Base-by-base conservation (phyloP, 2,329 filamentous ascomycete genomes). In the Beauveria rudraprayagi region DNA sequence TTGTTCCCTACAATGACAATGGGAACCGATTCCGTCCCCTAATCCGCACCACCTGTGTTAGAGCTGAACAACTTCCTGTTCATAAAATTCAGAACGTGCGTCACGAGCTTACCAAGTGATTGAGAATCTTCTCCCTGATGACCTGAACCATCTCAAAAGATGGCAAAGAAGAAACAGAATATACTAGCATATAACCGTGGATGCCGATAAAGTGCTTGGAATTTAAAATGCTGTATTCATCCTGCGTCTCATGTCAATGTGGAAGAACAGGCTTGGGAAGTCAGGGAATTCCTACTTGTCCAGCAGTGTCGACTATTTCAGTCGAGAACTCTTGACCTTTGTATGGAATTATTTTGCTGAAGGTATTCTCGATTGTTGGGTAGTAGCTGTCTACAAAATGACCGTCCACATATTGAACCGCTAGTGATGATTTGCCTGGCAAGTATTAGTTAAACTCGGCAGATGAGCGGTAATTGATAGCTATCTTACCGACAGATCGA, bases 341-440 rank as follows among this genome's bases (percentile, higher is more conserved):
- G 75, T 90, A 89, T 69, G 91, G 89, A 74, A 99, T 96, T 67
- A 92, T 88, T 75, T 96, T 96, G 80, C 89, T 95, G 74, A 99
- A 99, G 2, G 93, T 97, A 75, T 97, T 99, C 76, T 99, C 94
- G 70, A 99, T 97, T 46, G 94, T 99, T 41, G 94, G 94, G 75
- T 99, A 99, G 78, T 99, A 99, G 75, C 90, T 95, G 76, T 99
- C 94, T 71, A 99, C 93, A 72, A 99, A 99, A 77, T 96, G 92
- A 65, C 92, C 92, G 73, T 99, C 94, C 71, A 97, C 93, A 72
- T 94, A 97, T 72, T 93, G 93, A 53, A 97, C 94, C 14, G 94
- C 96, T 66, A 99, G 86, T 60, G 93, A 97, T 24, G 92, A 97
- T 82, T 99, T 99, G 76, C 94, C 94, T 97, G 69, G 24, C 26